phyloP scores from a whole-genome alignment of 805 yeast genomes.

The Ogataea trehaloabstinens region DNA sequence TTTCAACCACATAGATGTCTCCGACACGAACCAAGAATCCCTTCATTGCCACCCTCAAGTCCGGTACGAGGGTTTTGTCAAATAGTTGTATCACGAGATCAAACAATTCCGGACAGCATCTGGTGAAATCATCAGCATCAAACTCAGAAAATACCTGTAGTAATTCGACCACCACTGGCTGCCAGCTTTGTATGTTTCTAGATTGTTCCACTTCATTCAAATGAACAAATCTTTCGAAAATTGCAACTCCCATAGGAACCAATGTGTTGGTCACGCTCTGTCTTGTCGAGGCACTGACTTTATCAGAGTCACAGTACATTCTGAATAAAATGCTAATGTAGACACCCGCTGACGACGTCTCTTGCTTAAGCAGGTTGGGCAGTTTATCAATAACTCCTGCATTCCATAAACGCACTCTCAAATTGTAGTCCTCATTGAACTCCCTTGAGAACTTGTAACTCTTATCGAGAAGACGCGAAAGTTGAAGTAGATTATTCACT shows the following conservation, averaged over 20 bases:
- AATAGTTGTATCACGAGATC: slow-evolving; percentile 56
- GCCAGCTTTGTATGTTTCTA: slow-evolving; percentile 80
- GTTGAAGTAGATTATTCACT: slow-evolving; percentile 53
- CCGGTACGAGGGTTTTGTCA: slow-evolving; percentile 58
- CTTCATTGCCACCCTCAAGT: slow-evolving; percentile 59
- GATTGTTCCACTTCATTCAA: slow-evolving; percentile 78
- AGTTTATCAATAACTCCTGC: slow-evolving; percentile 89
- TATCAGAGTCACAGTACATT: slow-evolving; percentile 65
- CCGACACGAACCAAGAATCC: slow-evolving; percentile 56
- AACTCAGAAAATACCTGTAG: slow-evolving; percentile 78
- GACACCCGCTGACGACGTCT: slow-evolving; percentile 85
- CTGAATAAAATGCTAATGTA: slow-evolving; percentile 77
- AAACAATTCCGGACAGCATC: slow-evolving; percentile 60
- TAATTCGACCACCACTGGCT: slow-evolving; percentile 89
- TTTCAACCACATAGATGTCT: slow-evolving; percentile 31
- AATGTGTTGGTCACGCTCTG: slow-evolving; percentile 50
- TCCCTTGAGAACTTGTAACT: slow-evolving; percentile 82
- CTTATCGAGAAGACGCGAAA: slow-evolving; percentile 58
- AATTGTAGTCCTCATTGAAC: slow-evolving; percentile 85
- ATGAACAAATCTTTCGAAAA: slow-evolving; percentile 65
- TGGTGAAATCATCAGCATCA: slow-evolving; percentile 66
- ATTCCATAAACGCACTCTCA: slow-evolving; percentile 85
- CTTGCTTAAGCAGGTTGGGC: slow-evolving; percentile 90
- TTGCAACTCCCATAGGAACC: slow-evolving; percentile 67
- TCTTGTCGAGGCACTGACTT: slow-evolving; percentile 46